Base-by-base conservation (phyloP, 1,139 yeast species). In the Hansenula sp. region DNA sequence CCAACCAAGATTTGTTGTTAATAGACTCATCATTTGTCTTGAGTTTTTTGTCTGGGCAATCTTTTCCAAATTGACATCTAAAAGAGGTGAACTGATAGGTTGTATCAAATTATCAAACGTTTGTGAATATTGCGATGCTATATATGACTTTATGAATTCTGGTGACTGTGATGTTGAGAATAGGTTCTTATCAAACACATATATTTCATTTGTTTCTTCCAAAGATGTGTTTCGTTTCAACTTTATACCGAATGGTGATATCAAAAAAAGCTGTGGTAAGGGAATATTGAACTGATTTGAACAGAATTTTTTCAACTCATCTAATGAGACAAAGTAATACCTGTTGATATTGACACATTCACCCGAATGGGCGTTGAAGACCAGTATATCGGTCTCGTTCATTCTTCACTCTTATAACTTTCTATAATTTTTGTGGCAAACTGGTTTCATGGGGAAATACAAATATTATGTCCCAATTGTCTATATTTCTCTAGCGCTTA, bases 241-340 rank as follows among this genome's bases (percentile, higher is more conserved):
- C 53, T 76, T 79, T 39, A 76, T 72, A 0, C 90, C 93, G 62
- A 76, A 82, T 3, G 87, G 78, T 1, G 86, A 74, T 37, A 84
- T 62, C n/a, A 84, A 63, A 51, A 84, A 78, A 36, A 81, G 59
- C 51, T 79, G 75, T 24, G 71, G 76, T 1, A 53, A 45, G 0
- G 71, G 67, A 5, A 74, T 71, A 33, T 61, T 63, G 53, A 79
- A 68, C 34, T 66, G 62, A 9, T 63, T 58, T 43, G 71, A 43
- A 51, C 72, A 65, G 61, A 73, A 77, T 25, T 60, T 65, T 53
- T 74, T 77, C 45, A 81, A 66, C 28, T 75, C 71, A 19, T 68
- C 68, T 40, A 79, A 50, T 5, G 63, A 60, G 41, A 60, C 60
- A 51, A 71, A 71, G 31, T 59, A 61, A 47, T 61, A 61, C 28